These are phyloP conservation scores for Penicillium riverlandense DNA, from an alignment of 495 filamentous ascomycete species.

Conservation along the genomic window DNA sequence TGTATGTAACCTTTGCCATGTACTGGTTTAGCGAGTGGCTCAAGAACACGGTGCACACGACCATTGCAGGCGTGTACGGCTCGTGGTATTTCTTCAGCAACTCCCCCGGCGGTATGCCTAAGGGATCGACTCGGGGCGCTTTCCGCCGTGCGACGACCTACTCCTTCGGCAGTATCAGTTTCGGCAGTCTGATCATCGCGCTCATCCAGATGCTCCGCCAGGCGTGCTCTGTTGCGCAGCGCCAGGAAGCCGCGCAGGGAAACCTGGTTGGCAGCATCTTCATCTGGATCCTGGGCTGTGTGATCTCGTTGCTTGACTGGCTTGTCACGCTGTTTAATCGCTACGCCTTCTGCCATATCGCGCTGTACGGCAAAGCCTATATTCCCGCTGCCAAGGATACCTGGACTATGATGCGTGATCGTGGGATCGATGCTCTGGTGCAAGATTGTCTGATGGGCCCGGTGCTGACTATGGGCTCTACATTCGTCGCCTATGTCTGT, in stretches of 20 bases:
- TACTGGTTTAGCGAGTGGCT: slow-evolving; percentile 92
- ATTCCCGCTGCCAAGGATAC: slow-evolving; percentile 81
- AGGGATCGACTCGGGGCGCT: slow-evolving; percentile 63
- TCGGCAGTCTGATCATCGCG: slow-evolving; percentile 81
- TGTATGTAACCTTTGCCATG: slow-evolving; percentile 81
- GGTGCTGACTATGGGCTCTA: slow-evolving; percentile 79
- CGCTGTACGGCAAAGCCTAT: slow-evolving; percentile 83
- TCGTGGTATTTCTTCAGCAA: slow-evolving; percentile 82
- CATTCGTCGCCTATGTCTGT: slow-evolving; percentile 76
- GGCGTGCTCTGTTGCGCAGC: slow-evolving; percentile 63
- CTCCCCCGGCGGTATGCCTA: slow-evolving; percentile 58
- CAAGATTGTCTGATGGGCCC: slow-evolving; percentile 89
- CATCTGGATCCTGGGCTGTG: slow-evolving; percentile 65
- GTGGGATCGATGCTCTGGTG: slow-evolving; percentile 81
- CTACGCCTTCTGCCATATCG: slow-evolving; percentile 90
- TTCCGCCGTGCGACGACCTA: slow-evolving; percentile 75
- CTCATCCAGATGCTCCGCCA: slow-evolving; percentile 79
- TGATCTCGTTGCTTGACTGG: slow-evolving; percentile 79
- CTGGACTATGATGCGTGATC: slow-evolving; percentile 83
- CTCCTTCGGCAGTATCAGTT: slow-evolving; percentile 82
- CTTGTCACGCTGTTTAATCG: slow-evolving; percentile 61
- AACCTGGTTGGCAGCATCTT: slow-evolving; percentile 60
- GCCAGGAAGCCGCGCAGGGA: slow-evolving; percentile 55
- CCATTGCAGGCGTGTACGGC: slow-evolving; percentile 81
- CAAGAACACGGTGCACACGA: slow-evolving; percentile 87